Conservation (phyloP, 1,284 basidiomycete species). For the Ganoderma lucidum region DNA sequence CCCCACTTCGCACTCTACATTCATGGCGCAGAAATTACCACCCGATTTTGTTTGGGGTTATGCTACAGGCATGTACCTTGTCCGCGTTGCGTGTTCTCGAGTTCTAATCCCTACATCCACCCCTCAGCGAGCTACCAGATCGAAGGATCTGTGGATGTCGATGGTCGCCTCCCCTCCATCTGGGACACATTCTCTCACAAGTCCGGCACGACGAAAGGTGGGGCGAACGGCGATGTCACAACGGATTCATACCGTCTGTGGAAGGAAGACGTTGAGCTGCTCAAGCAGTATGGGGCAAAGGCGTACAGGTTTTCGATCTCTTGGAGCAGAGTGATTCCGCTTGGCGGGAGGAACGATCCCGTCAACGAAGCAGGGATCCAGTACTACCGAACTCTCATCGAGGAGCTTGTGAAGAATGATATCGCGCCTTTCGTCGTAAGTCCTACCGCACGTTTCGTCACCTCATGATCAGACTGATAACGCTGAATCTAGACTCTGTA, state of each 20-base stretch:
- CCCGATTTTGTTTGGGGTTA: slow-evolving; percentile 42
- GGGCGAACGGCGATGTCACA: slow-evolving; percentile 69
- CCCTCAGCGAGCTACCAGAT: slow-evolving; percentile 57
- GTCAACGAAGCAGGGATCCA: slow-evolving; percentile 71
- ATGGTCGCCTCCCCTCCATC: slow-evolving; percentile 68
- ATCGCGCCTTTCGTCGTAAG: slow-evolving; percentile 75
- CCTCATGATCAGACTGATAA: not conserved
- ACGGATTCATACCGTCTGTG: slow-evolving; percentile 75
- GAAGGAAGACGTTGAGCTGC: slow-evolving; percentile 71
- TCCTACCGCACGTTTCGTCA: slow-evolving; percentile 19
- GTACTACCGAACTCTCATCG: slow-evolving; percentile 69
- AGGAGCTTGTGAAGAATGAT: slow-evolving; percentile 65
- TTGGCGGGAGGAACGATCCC: slow-evolving; percentile 73
- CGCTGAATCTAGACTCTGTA: slow-evolving; percentile 63
- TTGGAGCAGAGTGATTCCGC: slow-evolving; percentile 78
- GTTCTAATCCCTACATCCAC: not conserved
- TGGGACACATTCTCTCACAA: slow-evolving; percentile 78
- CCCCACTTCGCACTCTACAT: not conserved
- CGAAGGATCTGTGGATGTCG: slow-evolving; percentile 64
- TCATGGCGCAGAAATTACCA: slow-evolving; percentile 35
- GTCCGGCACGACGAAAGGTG: slow-evolving; percentile 71
- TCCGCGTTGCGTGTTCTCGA: not conserved
- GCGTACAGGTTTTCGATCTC: slow-evolving; percentile 68
- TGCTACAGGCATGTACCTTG: slow-evolving; percentile 37
- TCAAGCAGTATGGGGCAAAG: slow-evolving; percentile 52